Evolutionary conservation across 2,329 filamentous ascomycete genomes (phyloP), one percentile per base, ranked within the genome.

Genomic region (Nothomitra cinnamomea): DNA sequence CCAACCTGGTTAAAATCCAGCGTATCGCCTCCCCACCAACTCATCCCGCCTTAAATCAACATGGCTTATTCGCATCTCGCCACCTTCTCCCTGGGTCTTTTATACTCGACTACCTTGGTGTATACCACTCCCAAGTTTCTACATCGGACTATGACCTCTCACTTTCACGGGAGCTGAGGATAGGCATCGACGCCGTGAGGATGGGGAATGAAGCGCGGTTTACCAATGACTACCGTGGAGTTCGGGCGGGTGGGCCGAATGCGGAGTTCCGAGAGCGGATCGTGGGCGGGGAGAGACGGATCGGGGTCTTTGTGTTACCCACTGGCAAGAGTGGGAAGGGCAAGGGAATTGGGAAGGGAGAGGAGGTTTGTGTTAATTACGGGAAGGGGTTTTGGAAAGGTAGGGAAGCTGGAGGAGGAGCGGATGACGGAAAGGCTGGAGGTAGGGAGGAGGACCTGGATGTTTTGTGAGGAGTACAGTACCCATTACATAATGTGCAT

Each of bases 331-430:
- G 68, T 53, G 70, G 70, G 17, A 71, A 70, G 58, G 65, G 68
- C 54, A 67, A 65, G 21, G 73, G 73, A 1, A 70, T 77, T 43
- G 61, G 59, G 21, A 70, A 67, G 54, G 72, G 71, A 1, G 66
- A 73, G 54, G 74, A 77, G 61, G 70, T 77, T 43, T 62, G 75
- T 25, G 66, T 77, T n/a, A 73, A 67, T 58, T 77, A 77, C 59
- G 74, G 73, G 28, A 75, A 75, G 59, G 71, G 70, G 0, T 74
- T 73, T 54, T 74, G 71, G 71, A 65, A 62, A 54, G 66, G 68
- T 58, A 53, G 53, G 48, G 6, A 25, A 13, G 10, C 3, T 15
- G 13, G 38, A 32, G 6, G 8, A 10, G 35, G 24, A 32, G 22
- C 17, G n/a, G 32, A n/a, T 41, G 28, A 17, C 13, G 19, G 24